Base-by-base conservation (phyloP, 305 asterid species). In the Fraxinus angustifolia region DNA sequence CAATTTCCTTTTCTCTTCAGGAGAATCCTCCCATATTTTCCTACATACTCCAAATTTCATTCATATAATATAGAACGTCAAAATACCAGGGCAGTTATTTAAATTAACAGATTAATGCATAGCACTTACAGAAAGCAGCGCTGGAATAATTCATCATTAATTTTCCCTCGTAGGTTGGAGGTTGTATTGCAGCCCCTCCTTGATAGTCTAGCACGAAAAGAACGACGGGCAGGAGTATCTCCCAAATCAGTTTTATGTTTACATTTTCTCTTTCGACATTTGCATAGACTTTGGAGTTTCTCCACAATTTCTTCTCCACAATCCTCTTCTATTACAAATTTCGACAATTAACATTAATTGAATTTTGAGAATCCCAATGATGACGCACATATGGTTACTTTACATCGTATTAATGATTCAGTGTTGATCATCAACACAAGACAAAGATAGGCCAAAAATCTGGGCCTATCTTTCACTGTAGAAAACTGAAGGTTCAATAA, bases 21-120 rank as follows among this genome's bases (percentile, higher is more conserved):
- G 77, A 34, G 86, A 72, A 73, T 67, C 45, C 21, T 3, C 75
- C 94, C 91, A 89, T 81, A 91, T 79, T 58, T 86, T 85, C 84
- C 92, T 89, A 50, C 81, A 79, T 67, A 75, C 45, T 56, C 81
- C 19, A 58, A 78, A 28, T 56, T 30, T 0, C n/a, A 65, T 67
- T 50, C 11, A 3, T 34, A 40, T 68, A 68, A 53, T 78, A 72
- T 36, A 23, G 73, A 12, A 30, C 8, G 16, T 38, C 12, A 60
- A 42, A 38, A 14, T 21, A 16, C 17, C 3, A 10, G 14, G 14
- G 36, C 16, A 53, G 2, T 36, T 62, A 42, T 60, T 31, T 26
- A 78, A 40, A 58, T 40, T 19, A 65, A 12, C 3, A 26, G 73
- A 65, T 3, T 67, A 28, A 23, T 28, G n/a, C 10, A 36, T 17